phyloP scores from a whole-genome alignment of 257 asterid species.

The Penstemon davidsonii region DNA sequence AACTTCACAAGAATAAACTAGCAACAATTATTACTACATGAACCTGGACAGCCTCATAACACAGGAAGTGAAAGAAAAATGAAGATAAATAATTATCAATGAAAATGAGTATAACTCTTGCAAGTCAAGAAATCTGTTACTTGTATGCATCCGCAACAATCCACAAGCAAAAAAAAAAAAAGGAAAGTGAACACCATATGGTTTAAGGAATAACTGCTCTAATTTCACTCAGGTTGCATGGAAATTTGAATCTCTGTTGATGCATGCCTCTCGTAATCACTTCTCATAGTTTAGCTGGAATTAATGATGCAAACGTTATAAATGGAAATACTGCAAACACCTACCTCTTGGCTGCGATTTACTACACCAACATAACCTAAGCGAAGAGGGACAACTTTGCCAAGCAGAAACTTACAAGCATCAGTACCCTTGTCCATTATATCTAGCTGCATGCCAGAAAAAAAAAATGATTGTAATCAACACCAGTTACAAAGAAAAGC shows the following conservation, averaged over 20 bases:
- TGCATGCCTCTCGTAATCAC: too few relatives aligned
- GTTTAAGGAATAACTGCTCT: neutral
- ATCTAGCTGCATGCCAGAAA: conserved; percentile 51
- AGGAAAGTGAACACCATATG: too few relatives aligned
- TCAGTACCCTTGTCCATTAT: conserved; percentile 91
- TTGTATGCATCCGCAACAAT: neutral
- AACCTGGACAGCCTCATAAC: neutral
- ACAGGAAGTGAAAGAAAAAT: neutral
- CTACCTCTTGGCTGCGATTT: conserved; percentile 89
- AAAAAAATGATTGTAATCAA: neutral
- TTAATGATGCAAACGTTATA: neutral
- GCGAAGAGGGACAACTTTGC: conserved; percentile 83
- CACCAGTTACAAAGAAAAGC: neutral
- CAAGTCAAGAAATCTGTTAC: neutral
- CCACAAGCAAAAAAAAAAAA: neutral
- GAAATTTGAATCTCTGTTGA: neutral
- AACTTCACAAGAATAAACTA: neutral
- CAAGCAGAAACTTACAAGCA: conserved; percentile 85
- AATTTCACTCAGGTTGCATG: neutral
- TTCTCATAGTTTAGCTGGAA: too few relatives aligned
- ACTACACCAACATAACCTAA: conserved; percentile 91
- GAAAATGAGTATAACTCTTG: neutral
- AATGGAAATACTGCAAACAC: neutral
- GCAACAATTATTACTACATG: neutral
- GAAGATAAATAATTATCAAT: neutral